These are phyloP conservation scores for Saccharomycopsis lassenensis DNA, from an alignment of 805 yeast genomes.

Conservation along the genomic window DNA sequence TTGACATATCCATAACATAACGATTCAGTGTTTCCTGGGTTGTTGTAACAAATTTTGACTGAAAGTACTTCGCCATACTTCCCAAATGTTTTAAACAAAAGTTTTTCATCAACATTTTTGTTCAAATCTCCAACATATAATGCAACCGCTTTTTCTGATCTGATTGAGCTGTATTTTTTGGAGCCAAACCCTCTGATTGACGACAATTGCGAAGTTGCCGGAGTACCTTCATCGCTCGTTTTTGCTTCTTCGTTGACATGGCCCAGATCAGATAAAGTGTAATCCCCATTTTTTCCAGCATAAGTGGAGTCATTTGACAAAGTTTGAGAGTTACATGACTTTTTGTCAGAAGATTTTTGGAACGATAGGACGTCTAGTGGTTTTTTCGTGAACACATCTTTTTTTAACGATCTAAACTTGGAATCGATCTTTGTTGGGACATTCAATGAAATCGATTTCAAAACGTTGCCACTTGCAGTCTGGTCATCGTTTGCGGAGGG, in stretches of 20 bases:
- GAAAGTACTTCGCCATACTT: conserved; percentile 37
- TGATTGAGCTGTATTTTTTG: background rate
- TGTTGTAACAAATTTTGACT: conserved; percentile 49
- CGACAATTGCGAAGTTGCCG: too few species aligned
- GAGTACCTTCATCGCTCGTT: too few species aligned
- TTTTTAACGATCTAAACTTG: background rate
- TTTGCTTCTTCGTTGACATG: too few species aligned
- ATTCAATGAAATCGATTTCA: conserved; percentile 2
- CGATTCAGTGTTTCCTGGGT: conserved; percentile 37
- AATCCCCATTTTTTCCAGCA: too few species aligned
- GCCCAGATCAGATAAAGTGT: too few species aligned
- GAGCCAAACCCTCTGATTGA: too few species aligned
- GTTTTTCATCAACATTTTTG: conserved; percentile 36
- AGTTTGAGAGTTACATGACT: too few species aligned
- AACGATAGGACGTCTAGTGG: too few species aligned
- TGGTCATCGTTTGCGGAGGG: background rate
- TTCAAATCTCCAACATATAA: conserved; percentile 58
- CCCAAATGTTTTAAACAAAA: conserved; percentile 34
- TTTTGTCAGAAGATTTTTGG: too few species aligned
- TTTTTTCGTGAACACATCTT: too few species aligned
- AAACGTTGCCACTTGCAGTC: background rate
- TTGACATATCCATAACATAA: conserved; percentile 70
- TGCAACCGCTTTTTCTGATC: conserved; percentile 21
- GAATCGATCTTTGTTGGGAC: background rate
- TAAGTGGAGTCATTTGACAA: too few species aligned